Base-by-base conservation (phyloP, 169 alveolate genomes). In the Plasmodium gallinaceum region DNA sequence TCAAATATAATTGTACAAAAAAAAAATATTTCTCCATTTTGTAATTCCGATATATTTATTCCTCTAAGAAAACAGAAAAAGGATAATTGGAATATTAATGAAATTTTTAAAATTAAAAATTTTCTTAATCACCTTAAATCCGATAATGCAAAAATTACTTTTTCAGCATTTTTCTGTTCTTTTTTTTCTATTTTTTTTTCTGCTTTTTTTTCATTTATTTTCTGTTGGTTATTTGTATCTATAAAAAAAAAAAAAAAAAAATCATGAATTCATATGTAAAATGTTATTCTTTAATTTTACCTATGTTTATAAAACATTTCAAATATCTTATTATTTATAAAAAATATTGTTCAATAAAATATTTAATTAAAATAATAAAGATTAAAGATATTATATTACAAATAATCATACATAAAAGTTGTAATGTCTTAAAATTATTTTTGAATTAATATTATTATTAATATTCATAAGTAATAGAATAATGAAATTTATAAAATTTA, bases 1-100 rank as follows among this genome's bases (percentile, higher is more conserved):
- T 80, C 90, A 26, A 80, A 80, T 68, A 80, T 68, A 22, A 52
- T 72, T 16, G 90, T 80, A 42, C 90, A 80, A 26, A 80, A 52
- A 61, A 80, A 80, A 18, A 18, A 80, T 8, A 66, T 52, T 6
- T 83, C 71, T 5, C 91, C 91, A 69, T 83, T 62, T 39, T 64
- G 58, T 60, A 83, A 5, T 71, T 83, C 86, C 0, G 91, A 85
- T 54, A 83, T 7, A 71, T 68, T 83, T 54, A 83, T 43, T 39
- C 85, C 85, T 32, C 91, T 83, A 45, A 8, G 68, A 68, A 75
- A 61, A 61, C 7, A 75, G 42, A 51, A 5, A 48, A 52, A 45
- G 24, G 37, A 51, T 39, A 66, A 18, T 24, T 78, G 65, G 1
- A 10, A 43, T 66, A 8, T 26, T 26, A 14, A n/a, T 22, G 3